These are phyloP conservation scores for Coniochaeta sp. DNA, from an alignment of 2,329 filamentous ascomycete species.

Conservation along the genomic window DNA sequence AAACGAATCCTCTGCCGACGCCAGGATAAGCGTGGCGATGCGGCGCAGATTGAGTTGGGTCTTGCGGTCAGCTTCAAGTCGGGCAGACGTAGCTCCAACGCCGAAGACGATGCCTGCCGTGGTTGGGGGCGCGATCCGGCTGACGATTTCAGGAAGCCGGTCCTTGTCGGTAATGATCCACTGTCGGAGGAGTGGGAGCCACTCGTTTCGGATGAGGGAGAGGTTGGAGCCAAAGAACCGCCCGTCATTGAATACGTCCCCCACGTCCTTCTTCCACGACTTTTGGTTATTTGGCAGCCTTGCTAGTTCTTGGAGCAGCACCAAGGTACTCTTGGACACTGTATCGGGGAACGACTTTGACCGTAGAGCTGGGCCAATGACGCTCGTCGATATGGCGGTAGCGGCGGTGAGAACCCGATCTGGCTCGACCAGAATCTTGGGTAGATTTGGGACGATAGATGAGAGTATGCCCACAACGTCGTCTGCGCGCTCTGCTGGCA, in stretches of 20 bases:
- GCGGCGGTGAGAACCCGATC: slow-evolving; percentile 78
- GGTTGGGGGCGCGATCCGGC: slow-evolving; percentile 73
- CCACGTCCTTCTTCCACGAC: slow-evolving; percentile 85
- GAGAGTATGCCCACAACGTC: slow-evolving; percentile 77
- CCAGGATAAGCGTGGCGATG: slow-evolving; percentile 71
- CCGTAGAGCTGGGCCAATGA: slow-evolving; percentile 75
- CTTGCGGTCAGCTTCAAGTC: slow-evolving; percentile 90
- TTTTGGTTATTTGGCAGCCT: slow-evolving; percentile 76
- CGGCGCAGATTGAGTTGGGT: slow-evolving; percentile 85
- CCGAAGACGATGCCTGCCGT: slow-evolving; percentile 97
- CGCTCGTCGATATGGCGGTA: slow-evolving; percentile 72
- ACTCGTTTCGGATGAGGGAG: slow-evolving; percentile 60
- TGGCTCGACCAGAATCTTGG: slow-evolving; percentile 75
- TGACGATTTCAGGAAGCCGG: slow-evolving; percentile 71
- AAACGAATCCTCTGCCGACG: slow-evolving; percentile 71
- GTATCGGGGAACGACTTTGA: slow-evolving; percentile 85
- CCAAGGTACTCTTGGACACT: slow-evolving; percentile 63
- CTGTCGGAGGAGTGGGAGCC: slow-evolving; percentile 78
- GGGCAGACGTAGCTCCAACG: slow-evolving; percentile 89
- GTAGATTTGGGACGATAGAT: slow-evolving; percentile 70
- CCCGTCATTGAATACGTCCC: slow-evolving; percentile 84
- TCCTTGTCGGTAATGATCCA: slow-evolving; percentile 87
- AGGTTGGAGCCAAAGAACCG: slow-evolving; percentile 73
- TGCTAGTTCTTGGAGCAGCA: slow-evolving; percentile 69
- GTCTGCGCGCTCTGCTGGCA: slow-evolving; percentile 48